Conservation (phyloP, 2,329 filamentous ascomycete genomes). For the Cladophialophora psammophila region DNA sequence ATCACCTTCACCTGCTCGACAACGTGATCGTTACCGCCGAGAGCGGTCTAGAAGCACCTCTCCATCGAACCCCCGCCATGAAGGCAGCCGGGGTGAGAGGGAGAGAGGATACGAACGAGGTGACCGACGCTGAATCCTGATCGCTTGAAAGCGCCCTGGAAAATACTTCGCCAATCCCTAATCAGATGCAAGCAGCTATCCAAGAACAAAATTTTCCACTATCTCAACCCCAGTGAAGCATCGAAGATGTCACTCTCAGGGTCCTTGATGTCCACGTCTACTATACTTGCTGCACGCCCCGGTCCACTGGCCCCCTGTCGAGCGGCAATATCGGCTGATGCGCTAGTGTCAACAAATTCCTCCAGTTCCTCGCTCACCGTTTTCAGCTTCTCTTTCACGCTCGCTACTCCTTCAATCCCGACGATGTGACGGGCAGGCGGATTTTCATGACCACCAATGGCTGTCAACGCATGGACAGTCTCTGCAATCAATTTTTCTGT, state of each 20-base stretch:
- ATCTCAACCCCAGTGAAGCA: constrained; percentile 22
- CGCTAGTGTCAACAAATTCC: constrained; percentile 90
- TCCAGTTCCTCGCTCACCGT: constrained; percentile 95
- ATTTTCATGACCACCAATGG: constrained; percentile 95
- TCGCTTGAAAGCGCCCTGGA: neutral
- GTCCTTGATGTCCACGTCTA: constrained; percentile 32
- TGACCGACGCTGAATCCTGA: constrained; percentile 9
- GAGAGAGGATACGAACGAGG: constrained; percentile 25
- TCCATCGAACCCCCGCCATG: constrained; percentile 19
- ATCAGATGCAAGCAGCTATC: neutral
- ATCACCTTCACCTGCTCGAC: constrained; percentile 25
- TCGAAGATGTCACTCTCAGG: constrained; percentile 32
- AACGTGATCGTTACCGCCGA: constrained; percentile 25
- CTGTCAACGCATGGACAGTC: constrained; percentile 87
- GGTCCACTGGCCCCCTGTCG: constrained; percentile 19
- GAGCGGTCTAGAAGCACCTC: constrained; percentile 26
- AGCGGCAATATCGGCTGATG: constrained; percentile 71
- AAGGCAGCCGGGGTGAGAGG: constrained; percentile 16
- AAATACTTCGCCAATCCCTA: neutral
- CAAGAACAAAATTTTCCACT: neutral
- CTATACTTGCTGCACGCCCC: constrained; percentile 25
- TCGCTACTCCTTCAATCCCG: constrained; percentile 82
- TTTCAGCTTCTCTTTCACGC: constrained; percentile 95
- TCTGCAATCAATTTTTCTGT: constrained; percentile 80
- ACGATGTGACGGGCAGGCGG: constrained; percentile 94